Base-by-base conservation (phyloP, 108 stramenopile genomes). In the Nitzschia putrida region DNA sequence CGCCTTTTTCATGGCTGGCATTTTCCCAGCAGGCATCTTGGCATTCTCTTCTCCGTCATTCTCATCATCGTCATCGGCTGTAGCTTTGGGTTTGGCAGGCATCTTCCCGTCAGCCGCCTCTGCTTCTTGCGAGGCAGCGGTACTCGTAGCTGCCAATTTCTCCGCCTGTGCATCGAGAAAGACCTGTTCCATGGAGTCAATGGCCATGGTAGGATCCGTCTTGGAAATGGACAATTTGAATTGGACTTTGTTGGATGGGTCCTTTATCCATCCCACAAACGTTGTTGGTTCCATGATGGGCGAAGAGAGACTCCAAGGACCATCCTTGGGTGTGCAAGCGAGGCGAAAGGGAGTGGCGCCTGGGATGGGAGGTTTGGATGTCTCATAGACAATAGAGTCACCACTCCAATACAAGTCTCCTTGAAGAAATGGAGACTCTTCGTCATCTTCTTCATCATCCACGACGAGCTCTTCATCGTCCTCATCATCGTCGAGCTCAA, bases 231-330 rank as follows among this genome's bases (percentile, higher is more conserved):
- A 8, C 26, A 74, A 43, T 43, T 67, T 26, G 20, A 74, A 61
- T 41, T 59, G 44, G 14, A 74, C 24, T 50, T 50, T 54, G 9
- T 61, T 37, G 24, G 10, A 43, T 8, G 64, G 66, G 22, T 67
- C 66, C 42, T 68, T 21, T 4, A 74, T 66, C 57, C 57, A 67
- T 7, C 73, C 73, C 7, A 23, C 59, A 52, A 74, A 74, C 42
- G 22, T 12, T 20, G 61, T 24, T 18, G 18, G 41, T 14, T 66
- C 52, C 51, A 61, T 13, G 1, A 29, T 8, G 3, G 73, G 66
- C 12, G 57, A 20, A 22, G 9, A 20, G 18, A 60, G 16, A 54
- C 53, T 59, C 43, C 57, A 68, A 18, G 21, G 64, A 60, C 34
- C 26, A 40, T 47, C 29, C 1, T 4, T 34, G 29, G 29, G 29